A percentile compares a stretch with the other conserved stretches of the same genome.
Evolutionary conservation across 108 stramenopile species (phyloP).

Genomic region (Epithemia pelagica): DNA sequence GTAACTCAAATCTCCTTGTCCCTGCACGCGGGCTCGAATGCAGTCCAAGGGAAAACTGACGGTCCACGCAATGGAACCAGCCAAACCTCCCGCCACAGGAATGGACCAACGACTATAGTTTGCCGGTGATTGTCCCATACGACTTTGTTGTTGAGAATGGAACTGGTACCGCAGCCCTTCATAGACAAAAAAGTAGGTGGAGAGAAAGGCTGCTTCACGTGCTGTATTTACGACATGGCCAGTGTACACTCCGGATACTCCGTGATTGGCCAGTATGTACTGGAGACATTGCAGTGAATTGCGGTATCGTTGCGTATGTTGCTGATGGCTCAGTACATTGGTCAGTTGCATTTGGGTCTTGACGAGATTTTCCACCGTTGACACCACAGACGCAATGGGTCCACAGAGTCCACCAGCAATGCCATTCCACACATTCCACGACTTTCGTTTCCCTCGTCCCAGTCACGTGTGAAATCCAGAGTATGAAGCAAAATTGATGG

Average conservation of each 20-base stretch:
- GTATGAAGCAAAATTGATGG: slow-evolving; percentile 78
- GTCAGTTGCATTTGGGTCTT: slow-evolving; percentile 61
- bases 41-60: slow-evolving; percentile 86
- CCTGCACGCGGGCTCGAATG: slow-evolving; percentile 82
- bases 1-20: slow-evolving; percentile 28
- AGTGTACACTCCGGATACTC: slow-evolving; percentile 59
- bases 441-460: too few species aligned
- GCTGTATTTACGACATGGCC: slow-evolving; percentile 81
- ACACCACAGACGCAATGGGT: slow-evolving; percentile 64
- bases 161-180: slow-evolving; percentile 64
- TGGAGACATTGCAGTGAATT: slow-evolving; percentile 59
- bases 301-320: slow-evolving; percentile 12
- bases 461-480: slow-evolving; percentile 54
- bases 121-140: background rate
- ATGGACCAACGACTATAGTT: slow-evolving; percentile 43
- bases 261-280: slow-evolving; percentile 49
- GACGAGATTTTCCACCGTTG: slow-evolving; percentile 49
- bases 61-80: slow-evolving; percentile 85
- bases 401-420: slow-evolving; percentile 69
- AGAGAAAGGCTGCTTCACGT: slow-evolving; percentile 76
- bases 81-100: slow-evolving; percentile 77
- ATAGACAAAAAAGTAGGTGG: slow-evolving; percentile 83
- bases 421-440: slow-evolving; percentile 66
- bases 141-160: background rate
- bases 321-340: slow-evolving; percentile 13